Conservation (phyloP, 2,329 filamentous ascomycete genomes). For the Clonostachys solani region DNA sequence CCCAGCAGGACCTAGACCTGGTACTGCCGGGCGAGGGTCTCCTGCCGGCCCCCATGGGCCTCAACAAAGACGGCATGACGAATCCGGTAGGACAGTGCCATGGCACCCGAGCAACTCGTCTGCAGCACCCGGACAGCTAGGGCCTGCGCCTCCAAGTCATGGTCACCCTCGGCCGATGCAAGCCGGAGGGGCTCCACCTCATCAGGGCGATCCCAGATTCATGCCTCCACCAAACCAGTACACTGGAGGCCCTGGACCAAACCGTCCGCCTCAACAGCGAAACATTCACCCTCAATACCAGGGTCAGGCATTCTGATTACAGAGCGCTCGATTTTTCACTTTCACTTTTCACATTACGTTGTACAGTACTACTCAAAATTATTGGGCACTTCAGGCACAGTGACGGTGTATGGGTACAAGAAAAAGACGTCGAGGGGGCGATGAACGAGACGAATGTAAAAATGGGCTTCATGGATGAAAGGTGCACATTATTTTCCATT, state of each 20-base stretch:
- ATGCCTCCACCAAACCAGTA: conserved; percentile 23
- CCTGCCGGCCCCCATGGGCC: conserved; percentile 4
- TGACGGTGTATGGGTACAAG: too few species aligned
- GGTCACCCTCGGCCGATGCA: conserved; percentile 26
- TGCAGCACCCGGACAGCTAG: conserved; percentile 37
- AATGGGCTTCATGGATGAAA: too few species aligned
- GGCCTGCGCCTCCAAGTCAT: conserved; percentile 11
- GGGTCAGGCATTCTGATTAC: conserved; percentile 22
- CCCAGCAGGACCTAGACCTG: conserved; percentile 17
- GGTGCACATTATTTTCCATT: too few species aligned
- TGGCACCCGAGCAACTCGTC: conserved; percentile 73
- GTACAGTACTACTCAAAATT: too few species aligned
- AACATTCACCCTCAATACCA: conserved; percentile 24
- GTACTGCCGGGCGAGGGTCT: conserved; percentile 12
- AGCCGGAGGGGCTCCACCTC: conserved; percentile 13
- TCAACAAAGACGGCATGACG: conserved; percentile 8
- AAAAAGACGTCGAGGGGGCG: too few species aligned
- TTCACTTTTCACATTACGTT: too few species aligned
- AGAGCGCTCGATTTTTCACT: too few species aligned
- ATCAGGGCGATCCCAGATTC: conserved; percentile 16
- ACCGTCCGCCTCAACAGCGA: conserved; percentile 8
- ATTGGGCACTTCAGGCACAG: too few species aligned
- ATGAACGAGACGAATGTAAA: too few species aligned
- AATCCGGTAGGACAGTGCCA: conserved; percentile 56
- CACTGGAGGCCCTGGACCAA: conserved; percentile 4